Base-by-base conservation (phyloP, 1,139 yeast genomes). In the Wickerhamomyces sp. region DNA sequence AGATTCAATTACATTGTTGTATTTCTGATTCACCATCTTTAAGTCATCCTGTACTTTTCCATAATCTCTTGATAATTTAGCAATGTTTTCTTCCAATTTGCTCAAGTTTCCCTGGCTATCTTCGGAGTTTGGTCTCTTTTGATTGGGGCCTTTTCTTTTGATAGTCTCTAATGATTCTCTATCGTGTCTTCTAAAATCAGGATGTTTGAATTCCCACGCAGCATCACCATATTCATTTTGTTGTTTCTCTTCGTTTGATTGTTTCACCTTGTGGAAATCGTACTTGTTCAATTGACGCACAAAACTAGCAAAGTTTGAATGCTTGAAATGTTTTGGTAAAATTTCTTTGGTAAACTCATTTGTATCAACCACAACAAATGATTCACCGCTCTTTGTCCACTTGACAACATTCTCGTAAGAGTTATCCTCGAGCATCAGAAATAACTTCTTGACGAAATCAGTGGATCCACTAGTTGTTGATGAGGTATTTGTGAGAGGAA, bases 201-300 rank as follows among this genome's bases (percentile, higher is more conserved):
- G 95, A 63, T 93, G 98, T 61, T 82, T 81, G 68, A 93, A 93
- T 62, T 91, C 97, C 97, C 98, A 93, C 26, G 93, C 83, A 61
- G 84, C 83, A 50, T 86, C 94, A 36, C 91, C 89, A 57, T 83
- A 84, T 44, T 78, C 76, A 40, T 69, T 69, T 50, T 68, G 71
- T 48, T 72, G 72, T 46, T 78, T 81, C 56, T 80, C 71, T 63
- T 67, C 73, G 35, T 65, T 68, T 30, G 72, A 66, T 48, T 64
- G 57, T 49, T 69, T 69, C 27, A 93, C 95, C 67, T 93, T 93
- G 68, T 93, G 98, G 75, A 95, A 93, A 58, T 94, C 99, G 61
- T 93, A 93, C 72, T 93, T 91, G 71, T 93, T 93, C 57, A 93
- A 72, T 63, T 91, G 98, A 49, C 98, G 78, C 9, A 91, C 98